Evolutionary conservation across 1,139 yeast species (phyloP), one percentile per base, ranked within the genome.

Genomic region (Diutina scorzettiae): DNA sequence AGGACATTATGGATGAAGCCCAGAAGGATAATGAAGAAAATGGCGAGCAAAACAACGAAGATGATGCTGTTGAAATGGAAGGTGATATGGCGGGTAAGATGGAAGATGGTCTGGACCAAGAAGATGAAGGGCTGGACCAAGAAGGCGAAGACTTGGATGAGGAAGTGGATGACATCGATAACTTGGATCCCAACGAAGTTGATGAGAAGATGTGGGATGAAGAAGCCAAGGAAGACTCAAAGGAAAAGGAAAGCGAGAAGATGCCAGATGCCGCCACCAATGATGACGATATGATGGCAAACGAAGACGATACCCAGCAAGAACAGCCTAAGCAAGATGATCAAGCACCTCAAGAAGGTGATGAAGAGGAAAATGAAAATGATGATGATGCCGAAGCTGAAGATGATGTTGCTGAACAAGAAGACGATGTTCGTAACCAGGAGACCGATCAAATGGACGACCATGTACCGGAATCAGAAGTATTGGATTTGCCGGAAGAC

Each of bases 181-280:
- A 86, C 44, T 68, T 83, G 46, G 97, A 91, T 67, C 96, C 96
- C 2, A 85, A 89, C 59, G 95, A 95, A 5, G 77, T 91, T 42
- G 98, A 93, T 58, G 98, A 93, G 52, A 91, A 91, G 64, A 85
- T 91, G 96, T 91, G 98, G 98, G 94, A 91, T 54, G 97, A 87
- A 54, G 87, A 89, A 57, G 83, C 83, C 12, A 73, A 78, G 44
- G 89, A 83, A 11, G 78, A 78, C 44, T 71, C 73, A 36, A 79
- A 81, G 53, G 86, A 81, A 53, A 81, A 81, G 54, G 81, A 81
- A 41, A 73, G 86, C 17, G 87, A 83, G 29, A 68, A 75, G 44
- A 64, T 78, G 58, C 80, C 85, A 1, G 77, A 78, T 23, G 66
- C 73, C 45, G 62, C 76, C 2, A 58, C 56, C 31, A 65, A 69